These are phyloP conservation scores for Ulota crispa DNA, from an alignment of 225 moss, liverwort and hornwort genomes.

Conservation along the genomic window DNA sequence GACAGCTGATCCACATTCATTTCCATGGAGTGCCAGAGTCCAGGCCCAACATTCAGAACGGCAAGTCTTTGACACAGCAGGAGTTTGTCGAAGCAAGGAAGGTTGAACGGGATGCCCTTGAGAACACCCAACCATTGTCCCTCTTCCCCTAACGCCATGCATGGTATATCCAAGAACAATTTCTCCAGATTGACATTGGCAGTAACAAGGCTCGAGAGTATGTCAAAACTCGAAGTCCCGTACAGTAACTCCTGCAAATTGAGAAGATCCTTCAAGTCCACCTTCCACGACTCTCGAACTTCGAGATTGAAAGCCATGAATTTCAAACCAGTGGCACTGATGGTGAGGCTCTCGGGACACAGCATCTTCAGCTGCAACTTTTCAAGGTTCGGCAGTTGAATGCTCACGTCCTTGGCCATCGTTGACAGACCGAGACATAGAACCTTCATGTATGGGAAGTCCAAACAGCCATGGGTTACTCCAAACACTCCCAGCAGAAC, in stretches of 20 bases:
- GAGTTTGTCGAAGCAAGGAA: slow-evolving; percentile 46
- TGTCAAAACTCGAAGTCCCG: slow-evolving; percentile 41
- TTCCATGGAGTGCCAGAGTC: slow-evolving; percentile 71
- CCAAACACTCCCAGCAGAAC: slow-evolving; percentile 53
- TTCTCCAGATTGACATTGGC: slow-evolving; percentile 35
- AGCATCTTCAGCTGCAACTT: slow-evolving; percentile 54
- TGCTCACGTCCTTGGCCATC: slow-evolving; percentile 34
- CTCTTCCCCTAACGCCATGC: slow-evolving; percentile 63
- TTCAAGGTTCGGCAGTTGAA: slow-evolving; percentile 41
- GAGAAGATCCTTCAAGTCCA: slow-evolving; percentile 37
- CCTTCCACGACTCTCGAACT: slow-evolving; percentile 20
- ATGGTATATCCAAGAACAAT: slow-evolving; percentile 70
- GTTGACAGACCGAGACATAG: slow-evolving; percentile 54
- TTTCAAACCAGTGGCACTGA: slow-evolving; percentile 28
- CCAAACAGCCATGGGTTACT: slow-evolving; percentile 34
- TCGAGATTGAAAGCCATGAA: slow-evolving; percentile 61
- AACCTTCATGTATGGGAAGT: slow-evolving; percentile 34
- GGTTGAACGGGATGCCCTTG: slow-evolving; percentile 34
- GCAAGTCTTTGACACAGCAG: slow-evolving; percentile 41
- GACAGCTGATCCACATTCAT: slow-evolving; percentile 25
- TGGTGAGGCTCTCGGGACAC: slow-evolving; percentile 44
- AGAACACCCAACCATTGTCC: slow-evolving; percentile 58
- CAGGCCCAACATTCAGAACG: slow-evolving; percentile 70
- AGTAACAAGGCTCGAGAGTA: slow-evolving; percentile 31
- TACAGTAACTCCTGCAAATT: slow-evolving; percentile 46